phyloP scores from a whole-genome alignment of 768 basidiomycete genomes.

The Brasilioporus rufonigricans region DNA sequence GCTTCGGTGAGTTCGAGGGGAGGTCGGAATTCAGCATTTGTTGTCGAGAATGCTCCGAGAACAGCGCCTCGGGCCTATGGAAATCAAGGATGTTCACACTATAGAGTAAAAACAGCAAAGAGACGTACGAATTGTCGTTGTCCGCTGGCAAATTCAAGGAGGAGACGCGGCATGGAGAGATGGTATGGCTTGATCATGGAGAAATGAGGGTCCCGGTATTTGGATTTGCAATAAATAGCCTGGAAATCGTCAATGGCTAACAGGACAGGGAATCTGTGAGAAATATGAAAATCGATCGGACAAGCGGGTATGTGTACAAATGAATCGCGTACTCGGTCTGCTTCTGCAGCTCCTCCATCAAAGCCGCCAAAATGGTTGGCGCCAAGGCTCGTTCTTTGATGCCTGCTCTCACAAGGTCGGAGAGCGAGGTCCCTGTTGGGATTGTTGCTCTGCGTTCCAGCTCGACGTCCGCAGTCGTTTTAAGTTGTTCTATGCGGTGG shows the following conservation, averaged over 20 bases:
- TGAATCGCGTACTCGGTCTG: constrained; percentile 56
- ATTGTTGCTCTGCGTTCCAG: constrained; percentile 48
- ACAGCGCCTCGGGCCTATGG: constrained; percentile 66
- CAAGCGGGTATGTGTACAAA: background rate
- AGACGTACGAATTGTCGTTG: constrained; percentile 60
- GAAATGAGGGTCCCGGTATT: constrained; percentile 76
- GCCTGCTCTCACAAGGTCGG: constrained; percentile 57
- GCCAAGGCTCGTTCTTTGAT: constrained; percentile 50
- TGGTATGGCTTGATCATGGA: constrained; percentile 69
- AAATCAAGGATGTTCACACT: constrained; percentile 1
- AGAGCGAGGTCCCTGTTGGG: constrained; percentile 47
- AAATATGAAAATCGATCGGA: background rate
- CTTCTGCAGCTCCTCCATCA: constrained; percentile 59
- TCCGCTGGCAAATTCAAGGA: constrained; percentile 80
- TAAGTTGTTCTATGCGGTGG: constrained; percentile 40
- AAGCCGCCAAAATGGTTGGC: constrained; percentile 52
- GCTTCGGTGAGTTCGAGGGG: constrained; percentile 65
- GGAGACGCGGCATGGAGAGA: constrained; percentile 70
- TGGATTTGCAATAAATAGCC: constrained; percentile 63
- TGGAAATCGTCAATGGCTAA: constrained; percentile 90
- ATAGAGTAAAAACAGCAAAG: background rate
- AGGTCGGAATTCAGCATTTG: constrained; percentile 55
- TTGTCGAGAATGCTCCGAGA: constrained; percentile 64
- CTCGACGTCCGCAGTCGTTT: constrained; percentile 39
- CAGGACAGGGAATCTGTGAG: constrained; percentile 66